Conservation (phyloP, 2,329 filamentous ascomycete genomes). For the Decorospora gaudefroyi region DNA sequence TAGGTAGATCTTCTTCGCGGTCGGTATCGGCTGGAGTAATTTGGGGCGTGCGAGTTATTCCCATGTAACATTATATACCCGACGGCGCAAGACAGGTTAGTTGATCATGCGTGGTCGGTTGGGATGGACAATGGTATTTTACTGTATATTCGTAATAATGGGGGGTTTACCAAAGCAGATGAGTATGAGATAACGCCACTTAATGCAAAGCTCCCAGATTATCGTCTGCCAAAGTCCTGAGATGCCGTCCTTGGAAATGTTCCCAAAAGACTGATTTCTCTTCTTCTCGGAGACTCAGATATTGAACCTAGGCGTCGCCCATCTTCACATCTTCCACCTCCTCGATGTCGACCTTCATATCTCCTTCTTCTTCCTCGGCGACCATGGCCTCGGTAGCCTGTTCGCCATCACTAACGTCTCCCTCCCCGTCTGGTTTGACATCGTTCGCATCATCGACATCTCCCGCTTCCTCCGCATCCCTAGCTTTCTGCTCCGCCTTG, state of each 20-base stretch:
- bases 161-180: no score
- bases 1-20: conserved; percentile 7
- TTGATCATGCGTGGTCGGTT: no score
- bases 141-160: no score
- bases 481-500: conserved; percentile 28
- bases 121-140: no score
- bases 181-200: no score
- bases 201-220: no score
- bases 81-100: no score
- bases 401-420: conserved; percentile 8
- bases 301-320: conserved; percentile 6
- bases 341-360: conserved; percentile 6
- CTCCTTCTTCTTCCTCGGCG: conserved; percentile 10
- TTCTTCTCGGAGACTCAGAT: background rate
- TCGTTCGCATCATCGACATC: no score
- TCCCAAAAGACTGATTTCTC: background rate
- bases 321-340: conserved; percentile 10
- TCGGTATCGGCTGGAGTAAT: background rate
- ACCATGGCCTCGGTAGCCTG: conserved; percentile 11
- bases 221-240: no score
- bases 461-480: conserved; percentile 23
- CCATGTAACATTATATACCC: no score
- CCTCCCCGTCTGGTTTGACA: conserved; percentile 9
- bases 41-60: background rate
- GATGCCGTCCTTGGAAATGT: no score